These are phyloP conservation scores for Colletotrichum musae DNA, from an alignment of 2,329 filamentous ascomycete genomes.

Conservation along the genomic window DNA sequence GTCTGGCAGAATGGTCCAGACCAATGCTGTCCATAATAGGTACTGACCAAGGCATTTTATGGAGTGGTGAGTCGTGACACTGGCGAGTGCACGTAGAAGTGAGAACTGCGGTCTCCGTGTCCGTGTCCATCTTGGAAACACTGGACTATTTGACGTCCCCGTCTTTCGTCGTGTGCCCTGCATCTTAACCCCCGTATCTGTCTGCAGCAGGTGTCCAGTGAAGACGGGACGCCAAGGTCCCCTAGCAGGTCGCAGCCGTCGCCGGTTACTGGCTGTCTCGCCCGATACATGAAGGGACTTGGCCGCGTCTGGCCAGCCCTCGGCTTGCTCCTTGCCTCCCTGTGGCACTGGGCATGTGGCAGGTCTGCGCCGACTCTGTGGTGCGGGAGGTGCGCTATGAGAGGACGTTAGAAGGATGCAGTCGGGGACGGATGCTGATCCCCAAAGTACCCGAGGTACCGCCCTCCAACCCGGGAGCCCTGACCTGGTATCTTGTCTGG, in stretches of 20 bases:
- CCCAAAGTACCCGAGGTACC: constrained; percentile 32
- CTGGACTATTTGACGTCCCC: constrained; percentile 9
- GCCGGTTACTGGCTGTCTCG: constrained; percentile 11
- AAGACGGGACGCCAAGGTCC: constrained; percentile 19
- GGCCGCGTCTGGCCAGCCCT: constrained; percentile 10
- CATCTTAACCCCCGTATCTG: constrained; percentile 24
- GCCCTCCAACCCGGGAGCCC: constrained; percentile 36
- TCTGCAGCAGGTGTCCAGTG: constrained; percentile 18
- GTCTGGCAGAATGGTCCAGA: neutral
- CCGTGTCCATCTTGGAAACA: constrained; percentile 22
- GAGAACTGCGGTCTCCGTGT: neutral
- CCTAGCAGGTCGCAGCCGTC: constrained; percentile 33
- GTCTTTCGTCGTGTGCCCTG: constrained; percentile 10
- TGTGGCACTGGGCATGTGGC: neutral
- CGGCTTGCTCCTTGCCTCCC: constrained; percentile 23
- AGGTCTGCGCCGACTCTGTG: neutral
- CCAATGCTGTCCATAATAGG: too few relatives aligned
- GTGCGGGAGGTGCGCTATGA: constrained; percentile 12
- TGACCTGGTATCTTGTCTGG: constrained; percentile 38
- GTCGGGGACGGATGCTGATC: constrained; percentile 30
- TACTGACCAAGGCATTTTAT: too few relatives aligned
- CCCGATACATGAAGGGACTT: constrained; percentile 14
- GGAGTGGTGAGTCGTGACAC: too few relatives aligned
- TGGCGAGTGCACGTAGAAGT: too few relatives aligned
- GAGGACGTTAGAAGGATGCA: constrained; percentile 11